Conservation (phyloP, 768 basidiomycete genomes). For the Thelephora aurantiotincta region DNA sequence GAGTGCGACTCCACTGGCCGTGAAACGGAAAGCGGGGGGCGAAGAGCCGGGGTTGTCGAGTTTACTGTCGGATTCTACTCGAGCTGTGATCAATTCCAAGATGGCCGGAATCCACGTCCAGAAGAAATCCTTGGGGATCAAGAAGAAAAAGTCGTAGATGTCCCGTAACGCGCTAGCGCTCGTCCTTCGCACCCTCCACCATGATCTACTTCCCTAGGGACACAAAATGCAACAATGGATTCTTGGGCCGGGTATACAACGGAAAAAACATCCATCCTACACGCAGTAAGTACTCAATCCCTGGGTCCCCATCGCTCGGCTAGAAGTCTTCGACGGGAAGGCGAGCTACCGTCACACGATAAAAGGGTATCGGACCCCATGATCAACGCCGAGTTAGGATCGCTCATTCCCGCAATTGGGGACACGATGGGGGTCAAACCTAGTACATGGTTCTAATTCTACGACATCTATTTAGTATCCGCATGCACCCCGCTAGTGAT, state of each 20-base stretch:
- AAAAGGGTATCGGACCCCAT: constrained; percentile 30
- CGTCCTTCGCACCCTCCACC: not conserved
- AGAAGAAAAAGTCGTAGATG: constrained; percentile 38
- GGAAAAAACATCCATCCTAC: constrained; percentile 46
- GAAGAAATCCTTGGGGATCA: constrained; percentile 63
- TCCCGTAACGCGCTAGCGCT: constrained; percentile 4
- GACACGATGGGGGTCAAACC: constrained; percentile 41
- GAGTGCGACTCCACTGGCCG: constrained; percentile 29
- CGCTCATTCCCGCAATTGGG: constrained; percentile 34
- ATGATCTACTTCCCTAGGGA: constrained; percentile 45
- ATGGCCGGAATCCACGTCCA: constrained; percentile 21
- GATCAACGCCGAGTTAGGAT: constrained; percentile 29
- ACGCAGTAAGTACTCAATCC: constrained; percentile 32
- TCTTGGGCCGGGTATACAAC: constrained; percentile 53
- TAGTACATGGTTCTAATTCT: constrained; percentile 39
- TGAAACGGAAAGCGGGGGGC: constrained; percentile 80
- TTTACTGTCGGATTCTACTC: constrained; percentile 52
- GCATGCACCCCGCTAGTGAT: constrained; percentile 17
- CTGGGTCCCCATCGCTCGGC: constrained; percentile 32
- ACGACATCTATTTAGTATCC: constrained; percentile 16
- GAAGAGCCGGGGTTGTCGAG: constrained; percentile 57
- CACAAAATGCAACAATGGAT: constrained; percentile 42
- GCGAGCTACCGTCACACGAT: constrained; percentile 37
- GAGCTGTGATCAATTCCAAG: constrained; percentile 40
- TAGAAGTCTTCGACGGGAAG: constrained; percentile 51